Base-by-base conservation (phyloP, 352 stramenopile species). In the Phytopythium helicoides region DNA sequence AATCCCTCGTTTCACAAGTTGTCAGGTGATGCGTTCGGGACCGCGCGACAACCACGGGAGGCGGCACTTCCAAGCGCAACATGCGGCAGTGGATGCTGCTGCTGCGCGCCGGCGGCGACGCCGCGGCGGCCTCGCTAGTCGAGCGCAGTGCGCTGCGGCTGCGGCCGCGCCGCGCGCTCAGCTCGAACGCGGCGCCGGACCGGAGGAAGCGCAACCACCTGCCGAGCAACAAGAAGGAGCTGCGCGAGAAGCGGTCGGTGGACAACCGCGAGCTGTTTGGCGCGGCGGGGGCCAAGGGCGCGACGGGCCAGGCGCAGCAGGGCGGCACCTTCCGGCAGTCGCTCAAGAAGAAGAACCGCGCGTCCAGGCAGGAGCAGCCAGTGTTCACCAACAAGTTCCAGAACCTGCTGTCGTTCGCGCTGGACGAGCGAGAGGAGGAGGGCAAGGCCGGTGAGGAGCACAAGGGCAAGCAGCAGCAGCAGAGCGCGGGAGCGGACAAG, bases 381-480 rank as follows among this genome's bases (percentile, higher is more conserved):
- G 73, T 88, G 39, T 89, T 88, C 51, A 89, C 81, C 19, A 88
- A 92, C 71, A 89, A 92, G 62, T 92, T 92, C 47, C 78, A 89
- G 65, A 92, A 92, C 62, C 54, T 92, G 47, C 53, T 92, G 47
- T 89, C 74, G 45, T 87, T 89, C 54, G 76, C 78, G 14, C 79
- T 87, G 18, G 75, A 88, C 11, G 70, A 82, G 11, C 64, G 64
- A 21, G 19, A 47, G 33, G 53, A 8, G 26, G 55, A 52, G 22
- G 6, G 57, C 16, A 62, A 60, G 11, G n/a, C 37, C 41, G 4
- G 56, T 67, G 46, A 52, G 58, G 41, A 54, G 39, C 3, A n/a
- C n/a, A n/a, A n/a, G n/a, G n/a, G n/a, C n/a, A n/a, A n/a, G n/a
- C n/a, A n/a, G n/a, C n/a, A n/a, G n/a, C n/a, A n/a, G n/a, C n/a